Evolutionary conservation across 2,329 filamentous ascomycete genomes (phyloP), one percentile per base, ranked within the genome.

Genomic region (Achaetomium macrosporum): DNA sequence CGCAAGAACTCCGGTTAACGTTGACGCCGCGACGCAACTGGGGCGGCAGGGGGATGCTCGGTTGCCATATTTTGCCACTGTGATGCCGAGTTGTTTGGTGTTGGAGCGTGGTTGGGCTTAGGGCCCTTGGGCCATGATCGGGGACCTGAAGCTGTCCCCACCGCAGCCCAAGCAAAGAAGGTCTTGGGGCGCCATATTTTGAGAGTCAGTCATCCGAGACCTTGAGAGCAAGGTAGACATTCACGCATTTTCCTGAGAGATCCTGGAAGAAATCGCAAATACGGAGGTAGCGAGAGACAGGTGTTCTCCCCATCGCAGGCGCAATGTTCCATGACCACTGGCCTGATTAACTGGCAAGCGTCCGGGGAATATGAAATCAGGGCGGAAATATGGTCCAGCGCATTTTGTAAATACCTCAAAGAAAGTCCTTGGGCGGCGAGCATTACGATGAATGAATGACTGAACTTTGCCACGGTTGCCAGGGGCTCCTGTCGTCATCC

Each of bases 41-140:
- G 92, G 92, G 92, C 60, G 93, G 93, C 30, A 79, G 90, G 68
- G 93, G 92, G 12, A 73, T 95, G 68, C 73, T 99, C 63, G 92
- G 92, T 50, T 99, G 92, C 68, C 91, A 96, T 72, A 81, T 97
- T 58, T 72, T 96, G 60, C 90, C 89, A 25, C 61, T 95, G 52
- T 95, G 74, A 79, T 15, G 20, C 41, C 29, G n/a, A 25, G 8
- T 29, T 12, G 15, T 45, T n/a, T 37, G 20, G 7, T 13, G 37
- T 7, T n/a, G 29, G 31, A 15, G 33, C 12, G 13, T 25, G 31
- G 51, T 53, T 53, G 47, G 50, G 57, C 47, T 47, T 30, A 30
- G 41, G n/a, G 39, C 35, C 10, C 43, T 57, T 53, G 52, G 49
- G 54, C 47, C 43, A 19, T 37, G 42, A 49, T 41, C 4, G 51